Conservation (phyloP, 1,284 basidiomycete species). For the Neolentinus lepideus region DNA sequence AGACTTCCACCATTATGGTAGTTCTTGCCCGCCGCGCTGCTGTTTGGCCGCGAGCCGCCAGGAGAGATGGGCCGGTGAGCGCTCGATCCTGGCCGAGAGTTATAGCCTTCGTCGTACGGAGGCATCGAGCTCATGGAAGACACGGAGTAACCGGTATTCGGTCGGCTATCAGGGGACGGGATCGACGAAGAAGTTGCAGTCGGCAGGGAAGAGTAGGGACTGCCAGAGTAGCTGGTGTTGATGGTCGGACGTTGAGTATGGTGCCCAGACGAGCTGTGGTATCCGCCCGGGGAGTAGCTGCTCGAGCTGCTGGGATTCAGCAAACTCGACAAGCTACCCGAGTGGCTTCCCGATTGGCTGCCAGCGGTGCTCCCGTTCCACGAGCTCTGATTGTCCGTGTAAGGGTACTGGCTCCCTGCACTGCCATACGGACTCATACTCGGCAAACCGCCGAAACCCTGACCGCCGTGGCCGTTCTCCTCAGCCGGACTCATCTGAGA, state of each 20-base stretch:
- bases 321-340: constrained; percentile 69
- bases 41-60: constrained; percentile 37
- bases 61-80: constrained; percentile 49
- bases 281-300: constrained; percentile 29
- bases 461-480: background rate
- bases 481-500: background rate
- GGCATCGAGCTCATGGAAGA: constrained; percentile 63
- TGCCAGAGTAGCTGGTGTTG: constrained; percentile 57
- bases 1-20: constrained; percentile 32
- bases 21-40: constrained; percentile 38
- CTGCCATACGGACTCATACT: background rate
- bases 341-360: constrained; percentile 43
- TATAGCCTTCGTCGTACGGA: constrained; percentile 57
- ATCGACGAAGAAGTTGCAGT: constrained; percentile 41
- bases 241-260: constrained; percentile 38
- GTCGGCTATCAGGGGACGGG: constrained; percentile 76
- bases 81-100: constrained; percentile 62
- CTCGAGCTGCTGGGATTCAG: constrained; percentile 61
- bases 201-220: constrained; percentile 46
- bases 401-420: constrained; percentile 1
- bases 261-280: background rate
- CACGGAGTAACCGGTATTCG: constrained; percentile 76
- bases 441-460: background rate
- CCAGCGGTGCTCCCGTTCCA: background rate
- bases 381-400: background rate